phyloP scores from a whole-genome alignment of 805 yeast genomes.

The Candida suzukii region DNA sequence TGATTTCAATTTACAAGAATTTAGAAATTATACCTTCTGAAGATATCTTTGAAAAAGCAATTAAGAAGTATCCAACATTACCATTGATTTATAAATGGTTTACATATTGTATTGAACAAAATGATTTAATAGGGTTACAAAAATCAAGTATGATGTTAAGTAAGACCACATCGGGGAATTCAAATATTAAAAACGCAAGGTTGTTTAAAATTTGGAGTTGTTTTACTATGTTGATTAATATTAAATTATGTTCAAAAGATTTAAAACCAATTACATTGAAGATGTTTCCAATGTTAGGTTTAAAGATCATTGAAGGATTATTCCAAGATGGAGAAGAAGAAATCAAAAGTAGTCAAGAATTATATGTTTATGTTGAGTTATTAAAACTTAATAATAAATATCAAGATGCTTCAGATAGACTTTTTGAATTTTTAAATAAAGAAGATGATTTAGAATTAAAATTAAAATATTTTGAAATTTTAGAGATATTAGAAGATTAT shows the following conservation, averaged over 20 bases:
- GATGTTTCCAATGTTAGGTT: conserved; percentile 55
- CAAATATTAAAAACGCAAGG: conserved; percentile 20
- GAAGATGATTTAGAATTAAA: conserved; percentile 58
- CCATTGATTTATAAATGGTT: conserved; percentile 52
- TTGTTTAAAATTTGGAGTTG: conserved; percentile 47
- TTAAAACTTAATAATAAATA: conserved; percentile 30
- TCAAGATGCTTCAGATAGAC: conserved; percentile 26
- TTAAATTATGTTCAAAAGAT: conserved; percentile 23
- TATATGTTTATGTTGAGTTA: conserved; percentile 50
- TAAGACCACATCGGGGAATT: conserved; percentile 16
- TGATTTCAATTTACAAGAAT: conserved; percentile 37
- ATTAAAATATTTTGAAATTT: conserved; percentile 41
- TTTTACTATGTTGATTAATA: conserved; percentile 40
- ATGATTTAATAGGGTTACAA: conserved; percentile 46
- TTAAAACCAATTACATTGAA: conserved; percentile 37
- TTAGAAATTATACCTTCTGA: conserved; percentile 30
- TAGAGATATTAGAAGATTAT: conserved; percentile 37
- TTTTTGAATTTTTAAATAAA: conserved; percentile 25
- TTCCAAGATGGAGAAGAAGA: conserved; percentile 39
- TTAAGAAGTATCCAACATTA: conserved; percentile 47
- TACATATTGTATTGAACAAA: conserved; percentile 37
- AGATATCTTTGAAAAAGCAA: conserved; percentile 49
- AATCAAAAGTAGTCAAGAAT: conserved; percentile 62
- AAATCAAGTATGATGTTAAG: conserved; percentile 42
- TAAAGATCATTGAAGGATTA: too few species aligned